These are phyloP conservation scores for Evernia prunastri DNA, from an alignment of 495 filamentous ascomycete species.

Conservation along the genomic window DNA sequence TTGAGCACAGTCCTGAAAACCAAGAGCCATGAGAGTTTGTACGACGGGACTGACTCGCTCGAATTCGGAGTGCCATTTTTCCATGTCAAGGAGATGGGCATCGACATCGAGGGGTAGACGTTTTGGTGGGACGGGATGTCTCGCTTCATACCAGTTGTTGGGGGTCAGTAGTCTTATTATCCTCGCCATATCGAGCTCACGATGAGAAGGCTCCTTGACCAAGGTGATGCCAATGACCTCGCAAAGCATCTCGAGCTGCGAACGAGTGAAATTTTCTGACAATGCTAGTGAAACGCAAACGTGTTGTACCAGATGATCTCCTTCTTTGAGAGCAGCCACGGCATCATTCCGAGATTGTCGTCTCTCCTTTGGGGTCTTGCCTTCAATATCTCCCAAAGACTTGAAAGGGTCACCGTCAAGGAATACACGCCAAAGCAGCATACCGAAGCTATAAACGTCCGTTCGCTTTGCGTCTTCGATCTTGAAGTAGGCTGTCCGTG, in stretches of 20 bases:
- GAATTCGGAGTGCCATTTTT: slow-evolving; percentile 29
- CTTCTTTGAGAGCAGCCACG: slow-evolving; percentile 23
- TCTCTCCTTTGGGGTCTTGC: slow-evolving; percentile 20
- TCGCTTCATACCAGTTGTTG: slow-evolving; percentile 26
- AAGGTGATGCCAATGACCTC: slow-evolving; percentile 26
- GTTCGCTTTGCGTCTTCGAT: slow-evolving; percentile 31
- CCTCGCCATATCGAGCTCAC: slow-evolving; percentile 28
- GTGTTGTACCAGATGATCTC: slow-evolving; percentile 27
- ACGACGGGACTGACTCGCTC: slow-evolving; percentile 23
- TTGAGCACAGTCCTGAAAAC: slow-evolving; percentile 28
- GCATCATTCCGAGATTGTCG: slow-evolving; percentile 24
- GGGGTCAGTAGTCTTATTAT: slow-evolving; percentile 27
- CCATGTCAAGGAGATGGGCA: slow-evolving; percentile 27
- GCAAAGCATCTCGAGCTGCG: slow-evolving; percentile 27
- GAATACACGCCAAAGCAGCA: slow-evolving; percentile 29
- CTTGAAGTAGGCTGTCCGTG: slow-evolving; percentile 24
- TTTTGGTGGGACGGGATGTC: slow-evolving; percentile 22
- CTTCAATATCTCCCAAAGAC: slow-evolving; percentile 21
- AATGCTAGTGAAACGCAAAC: slow-evolving; percentile 26
- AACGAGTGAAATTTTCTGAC: slow-evolving; percentile 17
- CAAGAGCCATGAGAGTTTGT: slow-evolving; percentile 19
- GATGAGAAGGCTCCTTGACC: slow-evolving; percentile 22
- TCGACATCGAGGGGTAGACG: slow-evolving; percentile 25
- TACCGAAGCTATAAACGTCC: slow-evolving; percentile 31
- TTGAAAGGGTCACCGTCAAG: slow-evolving; percentile 30